Percentiles rank a stretch among this genome's conserved stretches.
Conservation (phyloP, 768 basidiomycete genomes). For the Boletus rufocinnamomeus region DNA sequence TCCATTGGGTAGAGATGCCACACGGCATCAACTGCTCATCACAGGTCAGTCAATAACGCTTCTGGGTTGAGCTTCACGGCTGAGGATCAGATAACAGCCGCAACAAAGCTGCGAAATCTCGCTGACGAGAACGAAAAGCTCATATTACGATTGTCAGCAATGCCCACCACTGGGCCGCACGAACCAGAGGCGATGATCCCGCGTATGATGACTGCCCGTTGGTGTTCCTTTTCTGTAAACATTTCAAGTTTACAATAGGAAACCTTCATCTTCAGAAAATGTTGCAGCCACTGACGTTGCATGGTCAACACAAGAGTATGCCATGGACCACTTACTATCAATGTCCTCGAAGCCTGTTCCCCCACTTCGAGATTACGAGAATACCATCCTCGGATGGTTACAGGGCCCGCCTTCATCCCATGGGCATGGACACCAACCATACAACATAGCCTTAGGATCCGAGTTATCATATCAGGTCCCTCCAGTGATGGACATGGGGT, state of each 20-base stretch:
- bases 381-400: conserved; percentile 7
- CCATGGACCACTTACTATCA: conserved; percentile 6
- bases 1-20: conserved; percentile 29
- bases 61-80: background rate
- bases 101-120: conserved; percentile 48
- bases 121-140: conserved; percentile 29
- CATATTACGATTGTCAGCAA: conserved; percentile 14
- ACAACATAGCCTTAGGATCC: conserved; percentile 1
- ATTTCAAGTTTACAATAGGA: background rate
- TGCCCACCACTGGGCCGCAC: background rate
- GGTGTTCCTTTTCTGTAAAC: conserved; percentile 7
- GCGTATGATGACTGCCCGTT: conserved; percentile 5
- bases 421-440: conserved; percentile 7
- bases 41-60: conserved; percentile 19
- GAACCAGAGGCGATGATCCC: background rate
- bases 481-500: background rate
- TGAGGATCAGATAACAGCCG: conserved; percentile 34
- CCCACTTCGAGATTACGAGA: conserved; percentile 5
- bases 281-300: background rate
- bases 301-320: conserved; percentile 11
- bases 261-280: conserved; percentile 10
- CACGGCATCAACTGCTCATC: conserved; percentile 32
- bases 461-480: conserved; percentile 3
- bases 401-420: conserved; percentile 5
- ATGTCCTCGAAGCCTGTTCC: conserved; percentile 4